Base-by-base conservation (phyloP, 176 grass and related monocot genomes). In the Oryza australiensis region DNA sequence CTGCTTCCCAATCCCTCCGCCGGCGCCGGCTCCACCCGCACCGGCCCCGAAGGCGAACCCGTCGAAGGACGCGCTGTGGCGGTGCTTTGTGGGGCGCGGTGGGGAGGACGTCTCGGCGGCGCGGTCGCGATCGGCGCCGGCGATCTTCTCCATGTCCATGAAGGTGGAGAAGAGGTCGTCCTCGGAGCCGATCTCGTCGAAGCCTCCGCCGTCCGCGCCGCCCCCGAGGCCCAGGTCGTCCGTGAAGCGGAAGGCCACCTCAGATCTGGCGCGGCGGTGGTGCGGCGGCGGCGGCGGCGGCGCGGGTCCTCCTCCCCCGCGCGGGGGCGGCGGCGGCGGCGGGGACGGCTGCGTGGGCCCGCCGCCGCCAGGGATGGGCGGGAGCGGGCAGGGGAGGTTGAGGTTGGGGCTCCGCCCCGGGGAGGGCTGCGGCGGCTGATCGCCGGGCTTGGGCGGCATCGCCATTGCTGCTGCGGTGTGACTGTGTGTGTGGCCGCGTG, bases 181-280 rank as follows among this genome's bases (percentile, higher is more conserved):
- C 68, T 99, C 96, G 51, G 96, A 95, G 57, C 82, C 93, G 72
- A 99, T 89, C 85, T 99, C 93, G 62, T 95, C 89, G 68, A 86
- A 86, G 79, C 83, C 84, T 7, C 60, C 91, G 7, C 48, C 80
- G 8, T 80, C 83, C 30, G 30, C 73, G 33, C 46, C 67, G 72
- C 73, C 84, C 14, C 80, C 74, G 9, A 82, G 81, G 66, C 85
- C 89, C 59, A 94, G 64, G 65, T 94, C 94, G 46, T 92, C 91
- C 9, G 96, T 85, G 74, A 95, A 75, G 74, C 93, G 93, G 75
- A 99, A 99, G 79, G 93, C 80, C 15, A 99, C 29, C 89, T 99
- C 96, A 91, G 93, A 99, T 99, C 93, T 95, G 77, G 96, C 96
- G 72, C 96, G 88, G 72, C 96, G 93, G 91, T 99, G 96, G 80